Evolutionary conservation across 1,284 basidiomycete genomes (phyloP), one percentile per base, ranked within the genome.

Genomic region (Bondarzewia mesenterica): DNA sequence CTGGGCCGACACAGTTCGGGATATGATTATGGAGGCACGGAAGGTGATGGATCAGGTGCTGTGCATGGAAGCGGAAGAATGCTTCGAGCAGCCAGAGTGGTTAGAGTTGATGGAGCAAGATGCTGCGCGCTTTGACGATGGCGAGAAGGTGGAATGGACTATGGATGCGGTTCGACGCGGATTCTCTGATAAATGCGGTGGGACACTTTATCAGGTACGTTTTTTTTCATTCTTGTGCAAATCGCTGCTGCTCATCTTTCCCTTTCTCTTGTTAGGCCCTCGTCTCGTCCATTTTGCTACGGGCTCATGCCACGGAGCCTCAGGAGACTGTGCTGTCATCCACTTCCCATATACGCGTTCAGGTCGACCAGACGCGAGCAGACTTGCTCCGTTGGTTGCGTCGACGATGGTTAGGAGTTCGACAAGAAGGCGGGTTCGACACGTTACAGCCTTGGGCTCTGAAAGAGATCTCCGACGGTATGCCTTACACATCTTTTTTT

Each of bases 381-480:
- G 83, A 86, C 32, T 62, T 94, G 50, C 60, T 93, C 7, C 74
- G 74, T 47, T 84, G 78, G 70, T 71, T 85, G 46, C 74, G 76
- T 2, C 76, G 78, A 49, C 74, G 78, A 3, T 95, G 90, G 91
- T 63, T 86, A 48, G 75, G 71, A n/a, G 78, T 93, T 29, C 75
- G 86, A 15, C 78, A 85, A 48, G 80, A 83, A 39, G 78, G 80
- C n/a, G 90, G 89, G 0, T 95, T 97, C 58, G 80, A 88, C 42
- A 64, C 67, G 4, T 70, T 97, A 18, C 89, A 95, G 44, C 75
- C 76, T 5, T 95, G 92, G 91, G 82, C 86, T 1, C 64, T 94
- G 49, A 86, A 92, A 60, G 94, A 97, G 59, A 88, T 96, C 41
- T 79, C 81, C 27, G 80, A 89, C 61, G 82, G 90, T 93, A 54